These are phyloP conservation scores for Coccomyxa subellipsoidea DNA, from an alignment of 163 green algal genomes.

Conservation along the genomic window DNA sequence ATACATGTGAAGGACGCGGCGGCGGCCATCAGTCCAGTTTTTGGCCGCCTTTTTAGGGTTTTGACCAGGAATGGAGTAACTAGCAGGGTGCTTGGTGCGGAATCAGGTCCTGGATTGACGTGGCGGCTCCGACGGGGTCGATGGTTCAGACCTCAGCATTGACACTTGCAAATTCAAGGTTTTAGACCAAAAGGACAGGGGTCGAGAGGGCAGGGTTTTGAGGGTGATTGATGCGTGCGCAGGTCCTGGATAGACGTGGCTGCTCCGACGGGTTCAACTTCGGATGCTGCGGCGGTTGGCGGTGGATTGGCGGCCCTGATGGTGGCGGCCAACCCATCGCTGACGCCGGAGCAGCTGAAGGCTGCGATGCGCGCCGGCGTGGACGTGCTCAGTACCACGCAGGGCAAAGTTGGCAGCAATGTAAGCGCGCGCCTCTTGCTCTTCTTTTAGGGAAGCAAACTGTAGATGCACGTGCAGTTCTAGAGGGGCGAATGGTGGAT, in stretches of 20 bases:
- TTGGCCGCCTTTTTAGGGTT: too few species aligned
- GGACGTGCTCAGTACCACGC: background rate
- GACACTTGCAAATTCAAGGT: too few species aligned
- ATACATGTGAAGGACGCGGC: too few species aligned
- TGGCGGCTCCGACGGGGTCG: background rate
- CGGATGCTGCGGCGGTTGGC: background rate
- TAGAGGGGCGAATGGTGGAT: too few species aligned
- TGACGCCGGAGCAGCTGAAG: background rate
- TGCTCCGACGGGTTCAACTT: background rate
- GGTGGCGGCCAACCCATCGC: background rate
- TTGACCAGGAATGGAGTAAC: too few species aligned
- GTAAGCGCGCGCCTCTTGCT: background rate
- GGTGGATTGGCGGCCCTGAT: background rate
- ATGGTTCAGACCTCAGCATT: too few species aligned
- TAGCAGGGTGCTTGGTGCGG: too few species aligned
- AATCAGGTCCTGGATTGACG: background rate
- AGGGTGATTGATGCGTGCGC: background rate
- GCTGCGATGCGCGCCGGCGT: background rate
- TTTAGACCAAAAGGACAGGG: too few species aligned
- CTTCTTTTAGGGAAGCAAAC: too few species aligned
- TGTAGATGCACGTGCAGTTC: background rate
- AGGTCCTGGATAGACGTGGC: conserved; percentile 3
- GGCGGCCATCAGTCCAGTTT: too few species aligned
- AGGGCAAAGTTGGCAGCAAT: background rate
- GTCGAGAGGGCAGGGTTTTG: too few species aligned